Percentiles rank a stretch among this genome's conserved stretches.
phyloP scores from a whole-genome alignment of 2,329 filamentous ascomycete genomes.

The Xylaria hypoxylon region DNA sequence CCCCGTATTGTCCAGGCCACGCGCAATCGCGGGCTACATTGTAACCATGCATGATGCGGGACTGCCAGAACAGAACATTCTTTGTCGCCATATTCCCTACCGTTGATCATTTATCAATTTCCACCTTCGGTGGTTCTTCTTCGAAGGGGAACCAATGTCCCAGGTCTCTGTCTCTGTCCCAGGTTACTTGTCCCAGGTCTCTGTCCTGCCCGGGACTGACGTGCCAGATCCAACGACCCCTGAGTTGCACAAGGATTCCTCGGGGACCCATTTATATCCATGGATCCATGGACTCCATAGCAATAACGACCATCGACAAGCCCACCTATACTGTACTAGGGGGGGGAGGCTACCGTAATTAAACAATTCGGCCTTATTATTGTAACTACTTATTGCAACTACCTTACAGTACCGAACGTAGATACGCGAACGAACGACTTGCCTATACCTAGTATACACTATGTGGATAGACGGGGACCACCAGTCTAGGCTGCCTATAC shows the following conservation, averaged over 20 bases:
- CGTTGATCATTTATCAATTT: conserved; percentile 43
- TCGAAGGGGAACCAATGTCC: conserved; percentile 10
- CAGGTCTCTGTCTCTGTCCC: too few species aligned
- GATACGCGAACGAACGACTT: background rate
- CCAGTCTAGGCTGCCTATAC: background rate
- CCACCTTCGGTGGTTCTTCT: conserved; percentile 33
- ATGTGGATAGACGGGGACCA: background rate
- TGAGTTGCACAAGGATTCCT: conserved; percentile 36
- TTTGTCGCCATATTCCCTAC: conserved; percentile 39
- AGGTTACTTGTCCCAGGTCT: too few species aligned
- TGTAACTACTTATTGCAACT: conserved; percentile 9
- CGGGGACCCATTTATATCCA: conserved; percentile 28
- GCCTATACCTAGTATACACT: background rate
- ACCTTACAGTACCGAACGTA: conserved; percentile 1
- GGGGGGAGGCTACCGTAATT: conserved; percentile 27
- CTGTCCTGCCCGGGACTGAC: conserved; percentile 10
- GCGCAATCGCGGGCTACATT: conserved; percentile 9
- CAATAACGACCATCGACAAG: conserved; percentile 9
- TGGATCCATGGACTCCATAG: conserved; percentile 20
- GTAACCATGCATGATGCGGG: conserved; percentile 32
- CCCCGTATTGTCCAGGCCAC: conserved; percentile 6
- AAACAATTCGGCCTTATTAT: conserved; percentile 33
- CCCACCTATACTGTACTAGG: conserved; percentile 26
- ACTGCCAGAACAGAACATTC: conserved; percentile 14
- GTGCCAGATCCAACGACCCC: conserved; percentile 32